These are phyloP conservation scores for Bretschneidera sinensis DNA, from an alignment of 345 rosid genomes.

Conservation along the genomic window DNA sequence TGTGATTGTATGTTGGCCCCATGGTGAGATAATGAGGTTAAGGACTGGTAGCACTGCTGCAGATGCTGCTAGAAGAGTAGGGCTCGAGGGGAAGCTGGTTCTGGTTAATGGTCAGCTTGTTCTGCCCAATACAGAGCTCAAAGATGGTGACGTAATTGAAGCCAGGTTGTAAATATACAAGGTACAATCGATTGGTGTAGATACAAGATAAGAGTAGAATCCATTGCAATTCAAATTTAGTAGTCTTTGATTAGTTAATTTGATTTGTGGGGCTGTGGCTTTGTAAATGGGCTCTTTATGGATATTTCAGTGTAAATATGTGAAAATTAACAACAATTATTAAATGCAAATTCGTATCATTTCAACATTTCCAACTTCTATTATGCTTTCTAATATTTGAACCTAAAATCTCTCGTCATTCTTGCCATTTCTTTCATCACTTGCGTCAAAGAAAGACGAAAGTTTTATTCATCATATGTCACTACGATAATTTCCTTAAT, in stretches of 20 bases:
- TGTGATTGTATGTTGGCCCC: conserved; percentile 58
- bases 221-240: neutral
- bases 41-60: conserved; percentile 69
- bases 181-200: neutral
- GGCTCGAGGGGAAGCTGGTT: conserved; percentile 59
- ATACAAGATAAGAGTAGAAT: neutral
- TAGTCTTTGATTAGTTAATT: neutral
- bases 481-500: no score
- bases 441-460: no score
- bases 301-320: neutral
- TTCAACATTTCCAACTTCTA: no score
- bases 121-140: conserved; percentile 56
- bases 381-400: no score
- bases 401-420: no score
- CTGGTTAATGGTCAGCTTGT: conserved; percentile 57
- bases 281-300: no score
- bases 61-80: conserved; percentile 62
- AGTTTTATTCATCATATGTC: no score
- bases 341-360: no score
- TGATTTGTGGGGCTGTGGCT: no score
- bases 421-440: no score
- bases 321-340: no score
- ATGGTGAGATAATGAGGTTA: conserved; percentile 65
- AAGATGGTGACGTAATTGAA: conserved; percentile 68
- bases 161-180: conserved; percentile 34